Evolutionary conservation across 148 eudicot genomes (phyloP).

Genomic region (Spergularia bocconei): DNA sequence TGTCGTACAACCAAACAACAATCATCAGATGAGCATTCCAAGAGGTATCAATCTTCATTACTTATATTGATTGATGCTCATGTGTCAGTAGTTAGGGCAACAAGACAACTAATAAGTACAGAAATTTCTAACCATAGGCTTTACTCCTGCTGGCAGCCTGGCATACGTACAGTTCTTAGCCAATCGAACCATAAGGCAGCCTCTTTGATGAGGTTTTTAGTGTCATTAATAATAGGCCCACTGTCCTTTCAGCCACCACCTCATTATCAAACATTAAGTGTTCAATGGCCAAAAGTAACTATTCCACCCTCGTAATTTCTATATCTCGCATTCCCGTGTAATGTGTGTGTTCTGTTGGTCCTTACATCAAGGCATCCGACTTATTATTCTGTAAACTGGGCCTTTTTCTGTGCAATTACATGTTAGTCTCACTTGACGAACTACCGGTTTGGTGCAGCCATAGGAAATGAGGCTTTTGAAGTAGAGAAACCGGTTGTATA

Average conservation of each 20-base stretch:
- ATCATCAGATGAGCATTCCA: conserved; percentile 63
- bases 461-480: conserved; percentile 77
- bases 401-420: not conserved
- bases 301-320: no score
- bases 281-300: no score
- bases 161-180: no score
- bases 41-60: conserved; percentile 47
- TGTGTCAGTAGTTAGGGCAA: not conserved
- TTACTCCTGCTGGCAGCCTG: no score
- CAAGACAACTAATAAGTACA: no score
- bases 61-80: not conserved
- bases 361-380: not conserved
- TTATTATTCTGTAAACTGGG: not conserved
- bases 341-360: not conserved
- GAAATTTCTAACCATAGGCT: no score
- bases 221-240: no score
- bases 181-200: no score
- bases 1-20: conserved; percentile 44
- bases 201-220: no score
- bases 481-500: conserved; percentile 89
- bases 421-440: not conserved
- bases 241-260: no score
- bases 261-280: no score
- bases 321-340: not conserved
- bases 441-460: conserved; percentile 39